Evolutionary conservation across 371 early-diverging fungal species (phyloP).

Genomic region (Mycotypha africana): DNA sequence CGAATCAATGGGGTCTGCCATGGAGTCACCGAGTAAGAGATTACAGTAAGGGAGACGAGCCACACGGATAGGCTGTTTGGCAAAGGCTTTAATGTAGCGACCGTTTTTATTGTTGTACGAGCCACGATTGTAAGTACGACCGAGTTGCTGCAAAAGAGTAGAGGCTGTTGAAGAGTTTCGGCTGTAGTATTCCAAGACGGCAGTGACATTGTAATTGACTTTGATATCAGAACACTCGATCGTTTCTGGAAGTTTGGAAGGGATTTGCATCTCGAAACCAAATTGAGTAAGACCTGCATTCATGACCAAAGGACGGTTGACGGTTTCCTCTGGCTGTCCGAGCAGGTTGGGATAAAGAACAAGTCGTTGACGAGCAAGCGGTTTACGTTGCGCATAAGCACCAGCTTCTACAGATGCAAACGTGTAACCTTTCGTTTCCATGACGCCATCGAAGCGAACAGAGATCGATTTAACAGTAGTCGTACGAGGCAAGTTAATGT

Average conservation of each 20-base stretch:
- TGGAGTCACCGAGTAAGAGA: not conserved
- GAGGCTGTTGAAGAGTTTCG: not conserved
- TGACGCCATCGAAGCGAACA: conserved; percentile 8
- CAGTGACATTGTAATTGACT: conserved; percentile 10
- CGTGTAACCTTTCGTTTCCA: conserved; percentile 6
- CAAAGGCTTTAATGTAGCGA: not conserved
- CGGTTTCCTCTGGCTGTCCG: not conserved
- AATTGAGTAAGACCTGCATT: conserved; percentile 8
- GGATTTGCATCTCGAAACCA: conserved; percentile 14
- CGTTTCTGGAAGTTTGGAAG: conserved; percentile 10
- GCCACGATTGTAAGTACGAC: not conserved
- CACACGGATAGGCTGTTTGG: conserved; percentile 1
- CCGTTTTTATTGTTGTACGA: not conserved
- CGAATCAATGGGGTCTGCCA: conserved; percentile 4
- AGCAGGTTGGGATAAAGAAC: conserved; percentile 2
- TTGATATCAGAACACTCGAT: conserved; percentile 12
- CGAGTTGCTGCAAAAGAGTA: not conserved
- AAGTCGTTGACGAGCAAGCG: conserved; percentile 6
- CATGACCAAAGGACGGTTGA: conserved; percentile 2
- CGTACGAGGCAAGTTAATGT: conserved; percentile 6
- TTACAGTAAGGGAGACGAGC: conserved; percentile 5
- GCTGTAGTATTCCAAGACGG: conserved; percentile 6
- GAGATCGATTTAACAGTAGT: conserved; percentile 7
- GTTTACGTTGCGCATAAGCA: not conserved
- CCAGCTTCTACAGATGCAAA: conserved; percentile 1